Conservation (phyloP, 345 rosid genomes). For the Erysimum cheiranthoides region DNA sequence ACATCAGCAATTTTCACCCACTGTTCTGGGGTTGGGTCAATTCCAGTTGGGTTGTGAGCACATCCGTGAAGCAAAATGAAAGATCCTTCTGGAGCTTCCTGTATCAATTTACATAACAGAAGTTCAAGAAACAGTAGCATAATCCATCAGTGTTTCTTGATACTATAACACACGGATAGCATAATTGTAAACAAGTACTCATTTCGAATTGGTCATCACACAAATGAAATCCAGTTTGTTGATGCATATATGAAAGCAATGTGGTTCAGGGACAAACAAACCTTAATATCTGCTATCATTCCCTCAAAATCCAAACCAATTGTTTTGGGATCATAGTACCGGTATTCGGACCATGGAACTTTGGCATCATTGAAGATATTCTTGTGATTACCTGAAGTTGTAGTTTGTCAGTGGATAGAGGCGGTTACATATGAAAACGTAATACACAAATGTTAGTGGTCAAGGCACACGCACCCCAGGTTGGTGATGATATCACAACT, state of each 20-base stretch:
- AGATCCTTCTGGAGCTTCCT: constrained; percentile 96
- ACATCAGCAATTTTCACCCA: constrained; percentile 91
- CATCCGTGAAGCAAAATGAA: constrained; percentile 97
- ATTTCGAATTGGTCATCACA: background rate
- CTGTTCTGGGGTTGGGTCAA: constrained; percentile 93
- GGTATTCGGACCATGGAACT: constrained; percentile 96
- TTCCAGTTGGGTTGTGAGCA: constrained; percentile 99
- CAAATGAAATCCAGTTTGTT: background rate
- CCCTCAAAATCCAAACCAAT: constrained; percentile 99
- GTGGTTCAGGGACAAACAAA: constrained; percentile 34
- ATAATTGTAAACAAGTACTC: constrained; percentile 9
- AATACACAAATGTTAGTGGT: constrained; percentile 17
- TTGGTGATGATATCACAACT: constrained; percentile 88
- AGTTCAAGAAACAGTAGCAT: background rate
- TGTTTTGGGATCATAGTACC: constrained; percentile 94
- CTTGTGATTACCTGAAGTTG: constrained; percentile 85
- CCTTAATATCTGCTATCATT: constrained; percentile 93
- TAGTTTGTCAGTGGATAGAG: constrained; percentile 12
- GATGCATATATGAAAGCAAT: background rate
- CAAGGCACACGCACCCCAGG: constrained; percentile 68
- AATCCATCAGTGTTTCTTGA: background rate
- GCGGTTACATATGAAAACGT: background rate
- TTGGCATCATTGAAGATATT: constrained; percentile 95
- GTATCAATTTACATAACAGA: constrained; percentile 27
- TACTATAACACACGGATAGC: background rate